Percentiles rank a stretch among this genome's conserved stretches.
Conservation (phyloP, 1,139 yeast species). For the Candida tropicalis region DNA sequence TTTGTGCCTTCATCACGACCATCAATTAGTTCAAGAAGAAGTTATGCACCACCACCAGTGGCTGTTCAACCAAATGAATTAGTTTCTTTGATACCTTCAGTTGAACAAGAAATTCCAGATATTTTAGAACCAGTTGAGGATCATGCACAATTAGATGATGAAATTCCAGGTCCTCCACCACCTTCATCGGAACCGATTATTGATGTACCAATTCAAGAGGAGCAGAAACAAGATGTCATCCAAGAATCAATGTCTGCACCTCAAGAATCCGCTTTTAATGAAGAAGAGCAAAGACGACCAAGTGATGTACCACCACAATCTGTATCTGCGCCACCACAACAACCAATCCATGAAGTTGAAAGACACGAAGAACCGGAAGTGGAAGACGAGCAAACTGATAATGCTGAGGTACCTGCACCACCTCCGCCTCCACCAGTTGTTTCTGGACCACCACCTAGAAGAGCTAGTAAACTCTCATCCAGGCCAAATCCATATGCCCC, state of each 20-base stretch:
- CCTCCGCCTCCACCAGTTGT: conserved; percentile 13
- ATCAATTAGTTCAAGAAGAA: background rate
- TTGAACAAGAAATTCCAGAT: background rate
- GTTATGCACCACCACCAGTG: conserved; percentile 1
- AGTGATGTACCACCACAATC: background rate
- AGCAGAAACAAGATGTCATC: too few relatives aligned
- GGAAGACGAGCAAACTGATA: conserved; percentile 5
- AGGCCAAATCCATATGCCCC: conserved; percentile 49
- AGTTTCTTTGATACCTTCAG: too few relatives aligned
- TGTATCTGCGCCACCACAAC: conserved; percentile 6
- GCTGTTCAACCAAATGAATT: too few relatives aligned
- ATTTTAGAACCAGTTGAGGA: background rate
- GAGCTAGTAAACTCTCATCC: conserved; percentile 13
- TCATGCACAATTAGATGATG: background rate
- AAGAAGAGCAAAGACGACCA: conserved; percentile 6
- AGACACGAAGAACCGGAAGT: background rate
- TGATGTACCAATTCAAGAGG: background rate
- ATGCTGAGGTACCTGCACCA: conserved; percentile 5
- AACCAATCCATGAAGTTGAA: background rate
- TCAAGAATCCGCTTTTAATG: background rate
- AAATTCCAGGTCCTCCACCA: conserved; percentile 17
- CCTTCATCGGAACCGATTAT: background rate
- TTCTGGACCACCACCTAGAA: conserved; percentile 11
- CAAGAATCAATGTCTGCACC: conserved; percentile 15
- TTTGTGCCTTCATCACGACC: background rate